Evolutionary conservation across 805 yeast genomes (phyloP).

Genomic region (Yarrowia sp.): DNA sequence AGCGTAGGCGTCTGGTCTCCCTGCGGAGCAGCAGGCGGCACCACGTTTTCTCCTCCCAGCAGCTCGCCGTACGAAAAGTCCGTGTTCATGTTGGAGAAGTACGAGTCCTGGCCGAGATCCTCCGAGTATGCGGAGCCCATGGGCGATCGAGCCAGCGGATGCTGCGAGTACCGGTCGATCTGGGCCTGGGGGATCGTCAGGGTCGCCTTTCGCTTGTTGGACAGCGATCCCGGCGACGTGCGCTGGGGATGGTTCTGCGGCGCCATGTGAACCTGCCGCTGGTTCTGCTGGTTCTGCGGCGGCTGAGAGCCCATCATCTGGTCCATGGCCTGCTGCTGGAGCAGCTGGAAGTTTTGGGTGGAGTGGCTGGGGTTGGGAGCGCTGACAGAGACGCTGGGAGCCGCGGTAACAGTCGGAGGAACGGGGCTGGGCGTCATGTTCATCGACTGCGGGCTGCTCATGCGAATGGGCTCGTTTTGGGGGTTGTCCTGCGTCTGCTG

Average conservation of each 20-base stretch:
- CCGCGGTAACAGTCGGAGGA: too few relatives aligned
- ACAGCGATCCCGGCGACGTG: neutral
- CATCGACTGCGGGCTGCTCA: neutral
- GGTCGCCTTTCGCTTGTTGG: conserved; percentile 19
- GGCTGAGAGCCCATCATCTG: neutral
- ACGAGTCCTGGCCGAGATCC: conserved; percentile 18
- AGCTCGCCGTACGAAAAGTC: conserved; percentile 14
- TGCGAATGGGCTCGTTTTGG: neutral
- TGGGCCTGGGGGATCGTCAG: conserved; percentile 24
- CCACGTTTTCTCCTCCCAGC: conserved; percentile 14
- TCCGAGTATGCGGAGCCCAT: conserved; percentile 22
- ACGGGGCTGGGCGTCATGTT: neutral
- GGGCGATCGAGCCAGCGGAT: conserved; percentile 14
- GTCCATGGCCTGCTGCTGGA: conserved; percentile 1
- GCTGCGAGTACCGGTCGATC: conserved; percentile 17
- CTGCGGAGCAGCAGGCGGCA: conserved; percentile 20
- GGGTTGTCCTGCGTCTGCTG: neutral
- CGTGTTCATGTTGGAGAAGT: conserved; percentile 9
- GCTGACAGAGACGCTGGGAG: neutral
- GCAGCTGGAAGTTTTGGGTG: neutral
- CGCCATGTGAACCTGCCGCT: too few relatives aligned
- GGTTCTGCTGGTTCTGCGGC: neutral
- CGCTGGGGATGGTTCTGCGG: neutral
- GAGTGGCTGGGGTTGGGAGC: neutral
- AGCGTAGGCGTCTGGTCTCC: conserved; percentile 19